Evolutionary conservation across 78 protist species (phyloP), one percentile per base, ranked within the genome.

Genomic region (Cyanophora paradoxa): DNA sequence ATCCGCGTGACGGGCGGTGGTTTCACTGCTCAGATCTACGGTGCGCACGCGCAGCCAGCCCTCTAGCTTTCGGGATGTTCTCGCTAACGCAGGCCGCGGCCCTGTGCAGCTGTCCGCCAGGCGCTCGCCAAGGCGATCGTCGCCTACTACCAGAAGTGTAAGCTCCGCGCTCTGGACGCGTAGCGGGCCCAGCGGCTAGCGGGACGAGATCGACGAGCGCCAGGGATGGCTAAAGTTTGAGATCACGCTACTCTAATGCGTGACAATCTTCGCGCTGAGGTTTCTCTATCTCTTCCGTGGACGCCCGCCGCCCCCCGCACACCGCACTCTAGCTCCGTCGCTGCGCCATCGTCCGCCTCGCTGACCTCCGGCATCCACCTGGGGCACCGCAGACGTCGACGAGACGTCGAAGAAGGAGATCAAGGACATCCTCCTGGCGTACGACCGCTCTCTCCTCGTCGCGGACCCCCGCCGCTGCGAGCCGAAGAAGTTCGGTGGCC

Each of bases 401-500:
- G 99, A 98, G 84, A 86, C 68, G 34, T 26, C 86, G 69, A 98
- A 98, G 91, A 30, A 62, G 67, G 96, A 89, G 78, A 82, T 97
- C 88, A 94, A 94, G 91, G 91, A 88, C 62, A 69, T 67, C 48
- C 85, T 96, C 71, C 26, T 90, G 19, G 31, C 30, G 34, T 96
- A 87, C 82, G 99, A 98, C 90, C 84, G 99, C 24, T 72, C 93
- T 20, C 92, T 97, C 39, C 88, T 98, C 40, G 99, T 98, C 40
- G 98, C 99, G 37, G 99, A 98, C 67, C 98, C 99, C 67, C 94
- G 99, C 73, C 90, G 98, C 46, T 80, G 91, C 83, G 99, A 98
- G 90, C 87, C 99, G 79, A 98, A 98, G 98, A 96, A 98, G 86
- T 97, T 92, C 86, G 99, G 99, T 39, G 99, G 99, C 72, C 90